Evolutionary conservation across 2,329 filamentous ascomycete species (phyloP).

Genomic region (Aspergillus transmontanensis): DNA sequence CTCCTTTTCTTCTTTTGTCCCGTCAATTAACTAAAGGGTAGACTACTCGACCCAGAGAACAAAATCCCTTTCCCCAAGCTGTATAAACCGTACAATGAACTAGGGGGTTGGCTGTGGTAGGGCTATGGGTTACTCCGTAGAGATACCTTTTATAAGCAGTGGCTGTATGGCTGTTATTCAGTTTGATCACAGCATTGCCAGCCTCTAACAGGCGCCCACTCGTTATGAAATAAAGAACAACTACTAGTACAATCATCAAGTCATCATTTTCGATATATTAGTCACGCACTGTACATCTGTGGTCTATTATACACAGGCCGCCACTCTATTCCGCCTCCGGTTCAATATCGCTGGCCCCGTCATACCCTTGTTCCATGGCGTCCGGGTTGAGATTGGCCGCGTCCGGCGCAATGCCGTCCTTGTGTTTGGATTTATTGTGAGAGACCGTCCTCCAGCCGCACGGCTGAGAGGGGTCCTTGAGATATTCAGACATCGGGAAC

Average conservation of each 20-base stretch:
- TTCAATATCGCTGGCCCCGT: slow-evolving; percentile 41
- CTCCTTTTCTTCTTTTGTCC: too few species aligned
- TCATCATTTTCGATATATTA: background rate
- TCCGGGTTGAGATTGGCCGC: slow-evolving; percentile 49
- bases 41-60: too few species aligned
- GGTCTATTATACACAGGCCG: slow-evolving; percentile 13
- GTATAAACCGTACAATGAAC: too few species aligned
- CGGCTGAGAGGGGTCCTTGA: slow-evolving; percentile 56
- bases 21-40: too few species aligned
- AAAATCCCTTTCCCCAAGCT: too few species aligned
- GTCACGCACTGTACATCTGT: background rate
- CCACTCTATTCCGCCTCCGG: slow-evolving; percentile 30
- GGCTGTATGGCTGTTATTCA: too few species aligned
- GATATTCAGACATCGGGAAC: slow-evolving; percentile 68
- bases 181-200: too few species aligned
- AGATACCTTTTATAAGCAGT: background rate
- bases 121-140: background rate
- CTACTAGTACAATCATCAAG: background rate
- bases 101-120: background rate
- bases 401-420: slow-evolving; percentile 39
- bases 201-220: too few species aligned
- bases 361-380: slow-evolving; percentile 48
- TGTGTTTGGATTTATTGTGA: slow-evolving; percentile 51
- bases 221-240: background rate
- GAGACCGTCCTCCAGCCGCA: slow-evolving; percentile 62